These are phyloP conservation scores for Colletotrichum paranaense DNA, from an alignment of 2,329 filamentous ascomycete genomes.

Conservation along the genomic window DNA sequence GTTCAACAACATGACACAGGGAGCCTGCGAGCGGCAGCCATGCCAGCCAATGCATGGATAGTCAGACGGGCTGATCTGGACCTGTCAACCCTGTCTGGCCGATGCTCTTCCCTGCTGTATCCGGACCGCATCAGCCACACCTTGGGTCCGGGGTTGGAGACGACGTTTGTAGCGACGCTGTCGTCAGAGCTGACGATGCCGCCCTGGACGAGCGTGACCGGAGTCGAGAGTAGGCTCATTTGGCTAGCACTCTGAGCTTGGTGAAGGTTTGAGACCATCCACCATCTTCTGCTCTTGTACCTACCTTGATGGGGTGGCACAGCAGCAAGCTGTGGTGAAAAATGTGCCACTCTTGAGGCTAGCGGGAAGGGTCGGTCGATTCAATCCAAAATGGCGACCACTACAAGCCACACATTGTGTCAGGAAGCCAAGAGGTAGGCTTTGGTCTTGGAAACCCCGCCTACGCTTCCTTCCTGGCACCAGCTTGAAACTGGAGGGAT, in stretches of 20 bases:
- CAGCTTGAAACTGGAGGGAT: background rate
- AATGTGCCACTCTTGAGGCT: background rate
- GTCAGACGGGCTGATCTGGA: conserved; percentile 12
- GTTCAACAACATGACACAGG: conserved; percentile 27
- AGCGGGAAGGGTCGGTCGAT: background rate
- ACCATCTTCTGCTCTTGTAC: background rate
- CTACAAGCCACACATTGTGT: background rate
- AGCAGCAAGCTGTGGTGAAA: background rate
- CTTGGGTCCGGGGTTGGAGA: conserved; percentile 1
- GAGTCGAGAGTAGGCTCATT: background rate
- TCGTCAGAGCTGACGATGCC: conserved; percentile 31
- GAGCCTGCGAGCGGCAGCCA: conserved; percentile 6
- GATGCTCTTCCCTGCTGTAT: conserved; percentile 14
- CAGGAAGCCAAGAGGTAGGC: background rate
- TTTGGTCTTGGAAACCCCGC: background rate
- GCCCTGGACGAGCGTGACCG: background rate
- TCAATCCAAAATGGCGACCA: background rate
- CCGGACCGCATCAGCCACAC: conserved; percentile 14
- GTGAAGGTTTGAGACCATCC: background rate
- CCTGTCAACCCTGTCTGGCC: conserved; percentile 20
- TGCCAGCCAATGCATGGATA: conserved; percentile 18
- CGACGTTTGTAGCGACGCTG: conserved; percentile 15
- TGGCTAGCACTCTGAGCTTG: background rate
- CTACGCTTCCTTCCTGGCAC: background rate
- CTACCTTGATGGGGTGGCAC: conserved; percentile 24